Percentiles rank a stretch among this genome's conserved stretches.
phyloP scores from a whole-genome alignment of 768 basidiomycete species.

The Mycena albidolilacea region DNA sequence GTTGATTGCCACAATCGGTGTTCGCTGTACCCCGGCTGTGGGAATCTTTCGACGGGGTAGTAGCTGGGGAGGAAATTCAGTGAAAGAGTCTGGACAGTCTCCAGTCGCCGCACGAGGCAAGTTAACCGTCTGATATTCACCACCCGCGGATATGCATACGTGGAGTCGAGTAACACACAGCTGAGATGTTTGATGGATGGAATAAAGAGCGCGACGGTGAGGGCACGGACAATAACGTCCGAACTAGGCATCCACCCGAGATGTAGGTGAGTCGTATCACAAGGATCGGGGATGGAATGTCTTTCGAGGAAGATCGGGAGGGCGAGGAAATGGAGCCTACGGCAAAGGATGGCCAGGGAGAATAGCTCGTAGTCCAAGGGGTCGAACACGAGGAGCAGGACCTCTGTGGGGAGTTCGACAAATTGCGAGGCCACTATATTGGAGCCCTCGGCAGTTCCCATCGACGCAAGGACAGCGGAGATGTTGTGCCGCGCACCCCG shows the following conservation, averaged over 20 bases:
- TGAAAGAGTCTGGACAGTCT: background rate
- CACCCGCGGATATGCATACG: background rate
- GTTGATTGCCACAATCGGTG: background rate
- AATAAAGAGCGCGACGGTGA: conserved; percentile 21
- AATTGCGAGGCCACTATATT: background rate
- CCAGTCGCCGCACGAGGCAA: conserved; percentile 12
- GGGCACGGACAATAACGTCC: background rate
- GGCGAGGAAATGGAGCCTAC: conserved; percentile 25
- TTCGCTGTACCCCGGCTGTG: background rate
- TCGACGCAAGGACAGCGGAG: too few species aligned
- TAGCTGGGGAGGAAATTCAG: background rate
- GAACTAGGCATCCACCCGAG: background rate
- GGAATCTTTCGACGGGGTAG: too few species aligned
- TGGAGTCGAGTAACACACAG: conserved; percentile 3
- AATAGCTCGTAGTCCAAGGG: conserved; percentile 5
- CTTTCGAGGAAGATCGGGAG: conserved; percentile 20
- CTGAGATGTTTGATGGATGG: conserved; percentile 20
- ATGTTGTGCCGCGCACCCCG: background rate
- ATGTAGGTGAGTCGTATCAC: background rate
- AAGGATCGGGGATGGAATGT: background rate
- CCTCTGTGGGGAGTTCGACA: conserved; percentile 17
- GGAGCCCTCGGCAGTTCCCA: background rate
- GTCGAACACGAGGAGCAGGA: conserved; percentile 18
- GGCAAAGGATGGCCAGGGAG: conserved; percentile 17
- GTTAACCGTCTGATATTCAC: background rate